A percentile compares a stretch with the other conserved stretches of the same genome.
Evolutionary conservation across 148 eudicot genomes (phyloP).

Genomic region (Rhododendron vialii): DNA sequence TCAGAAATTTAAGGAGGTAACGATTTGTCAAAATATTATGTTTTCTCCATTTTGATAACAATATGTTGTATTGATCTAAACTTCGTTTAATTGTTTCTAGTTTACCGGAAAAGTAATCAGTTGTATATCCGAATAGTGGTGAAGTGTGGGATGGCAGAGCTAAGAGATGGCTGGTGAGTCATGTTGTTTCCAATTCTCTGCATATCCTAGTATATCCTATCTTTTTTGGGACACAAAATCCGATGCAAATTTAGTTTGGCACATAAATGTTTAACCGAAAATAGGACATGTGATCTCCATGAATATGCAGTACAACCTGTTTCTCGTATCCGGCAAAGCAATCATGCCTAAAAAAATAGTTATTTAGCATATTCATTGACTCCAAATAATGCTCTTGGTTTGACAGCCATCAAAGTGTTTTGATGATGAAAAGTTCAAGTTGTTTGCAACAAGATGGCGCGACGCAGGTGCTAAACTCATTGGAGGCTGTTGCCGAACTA

Average conservation of each 20-base stretch:
- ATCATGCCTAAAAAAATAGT: neutral
- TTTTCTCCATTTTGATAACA: neutral
- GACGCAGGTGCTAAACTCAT: slow-evolving; percentile 76
- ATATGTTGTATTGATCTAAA: neutral
- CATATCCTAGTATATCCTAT: neutral
- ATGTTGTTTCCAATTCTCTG: neutral
- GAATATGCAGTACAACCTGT: neutral
- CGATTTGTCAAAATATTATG: neutral
- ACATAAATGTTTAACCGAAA: neutral
- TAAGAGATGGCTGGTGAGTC: slow-evolving; percentile 86
- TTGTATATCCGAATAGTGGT: slow-evolving; percentile 88
- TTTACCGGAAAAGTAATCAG: slow-evolving; percentile 55
- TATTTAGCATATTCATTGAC: neutral
- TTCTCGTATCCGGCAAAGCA: neutral
- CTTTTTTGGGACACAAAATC: neutral
- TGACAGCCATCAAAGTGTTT: slow-evolving; percentile 73
- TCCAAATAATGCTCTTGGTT: neutral
- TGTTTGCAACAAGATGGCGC: slow-evolving; percentile 60
- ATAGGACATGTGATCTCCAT: neutral
- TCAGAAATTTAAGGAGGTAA: slow-evolving; percentile 68
- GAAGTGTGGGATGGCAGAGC: slow-evolving; percentile 81
- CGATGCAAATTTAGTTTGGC: neutral
- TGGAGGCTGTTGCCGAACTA: slow-evolving; percentile 82
- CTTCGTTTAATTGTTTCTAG: slow-evolving; percentile 22
- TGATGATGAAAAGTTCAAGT: slow-evolving; percentile 51